phyloP scores from a whole-genome alignment of 2,329 filamentous ascomycete genomes.

The Aspergillus cejpii region DNA sequence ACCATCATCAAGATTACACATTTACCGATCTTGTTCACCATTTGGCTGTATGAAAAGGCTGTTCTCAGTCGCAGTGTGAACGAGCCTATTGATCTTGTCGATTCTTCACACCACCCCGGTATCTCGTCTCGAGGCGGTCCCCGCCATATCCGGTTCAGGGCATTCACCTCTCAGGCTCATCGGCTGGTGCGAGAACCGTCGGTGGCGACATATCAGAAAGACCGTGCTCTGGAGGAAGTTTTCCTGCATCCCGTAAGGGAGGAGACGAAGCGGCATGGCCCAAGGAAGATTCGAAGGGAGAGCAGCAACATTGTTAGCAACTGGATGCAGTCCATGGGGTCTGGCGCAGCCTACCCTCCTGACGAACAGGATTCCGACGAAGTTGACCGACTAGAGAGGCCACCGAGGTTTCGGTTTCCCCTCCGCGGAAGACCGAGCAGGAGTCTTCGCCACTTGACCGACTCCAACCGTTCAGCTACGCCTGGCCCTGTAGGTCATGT shows the following conservation, averaged over 20 bases:
- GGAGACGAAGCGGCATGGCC: constrained; percentile 53
- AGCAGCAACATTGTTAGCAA: constrained; percentile 75
- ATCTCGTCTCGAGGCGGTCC: constrained; percentile 53
- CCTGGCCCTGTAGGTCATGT: constrained; percentile 52
- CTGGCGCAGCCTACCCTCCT: constrained; percentile 50
- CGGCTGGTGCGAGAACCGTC: constrained; percentile 72
- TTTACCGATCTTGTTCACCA: constrained; percentile 76
- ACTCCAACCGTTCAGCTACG: constrained; percentile 47
- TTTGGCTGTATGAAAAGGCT: constrained; percentile 79
- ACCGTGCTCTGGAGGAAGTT: constrained; percentile 82
- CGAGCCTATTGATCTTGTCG: constrained; percentile 79
- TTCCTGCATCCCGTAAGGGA: constrained; percentile 71
- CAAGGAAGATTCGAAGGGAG: constrained; percentile 54
- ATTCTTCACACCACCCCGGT: constrained; percentile 54
- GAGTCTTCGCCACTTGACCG: constrained; percentile 44
- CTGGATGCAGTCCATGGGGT: constrained; percentile 73
- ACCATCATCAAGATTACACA: constrained; percentile 86
- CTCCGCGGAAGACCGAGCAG: constrained; percentile 31
- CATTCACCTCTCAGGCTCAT: constrained; percentile 64
- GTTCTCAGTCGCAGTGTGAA: constrained; percentile 70
- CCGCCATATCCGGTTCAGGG: constrained; percentile 49
- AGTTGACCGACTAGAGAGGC: constrained; percentile 52
- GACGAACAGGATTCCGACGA: constrained; percentile 55
- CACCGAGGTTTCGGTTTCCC: constrained; percentile 47
- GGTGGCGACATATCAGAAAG: constrained; percentile 80